phyloP scores from a whole-genome alignment of 2,329 filamentous ascomycete species.

The Aspergillus carbonarius region DNA sequence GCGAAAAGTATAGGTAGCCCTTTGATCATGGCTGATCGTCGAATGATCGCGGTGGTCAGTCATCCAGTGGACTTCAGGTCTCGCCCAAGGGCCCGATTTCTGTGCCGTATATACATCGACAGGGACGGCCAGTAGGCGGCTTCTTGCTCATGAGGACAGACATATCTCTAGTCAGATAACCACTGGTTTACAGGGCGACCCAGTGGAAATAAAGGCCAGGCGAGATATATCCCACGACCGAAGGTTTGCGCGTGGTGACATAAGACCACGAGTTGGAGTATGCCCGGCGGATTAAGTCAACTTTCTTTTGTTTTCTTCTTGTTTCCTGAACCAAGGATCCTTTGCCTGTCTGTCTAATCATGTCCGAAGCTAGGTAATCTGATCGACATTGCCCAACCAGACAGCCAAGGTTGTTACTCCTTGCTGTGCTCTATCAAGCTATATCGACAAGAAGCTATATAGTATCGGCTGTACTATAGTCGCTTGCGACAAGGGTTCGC shows the following conservation, averaged over 20 bases:
- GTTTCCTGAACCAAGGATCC: constrained; percentile 34
- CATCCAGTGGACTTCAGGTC: not conserved
- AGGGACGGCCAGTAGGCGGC: constrained; percentile 5
- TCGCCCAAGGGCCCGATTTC: not conserved
- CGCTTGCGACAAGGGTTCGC: constrained; percentile 38
- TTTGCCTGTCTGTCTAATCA: constrained; percentile 72
- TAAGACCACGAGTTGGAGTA: constrained; percentile 28
- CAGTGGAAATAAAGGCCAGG: constrained; percentile 22
- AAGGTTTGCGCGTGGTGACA: constrained; percentile 24
- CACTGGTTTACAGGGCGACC: constrained; percentile 30
- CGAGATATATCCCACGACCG: constrained; percentile 17
- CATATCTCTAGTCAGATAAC: constrained; percentile 22
- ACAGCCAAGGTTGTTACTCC: constrained; percentile 47
- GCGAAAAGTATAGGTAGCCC: not conserved
- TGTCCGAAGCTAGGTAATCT: constrained; percentile 68
- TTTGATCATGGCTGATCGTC: not conserved
- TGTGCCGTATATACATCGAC: constrained; percentile 18
- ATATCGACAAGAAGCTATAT: constrained; percentile 68
- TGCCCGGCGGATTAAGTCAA: constrained; percentile 40
- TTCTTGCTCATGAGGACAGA: constrained; percentile 5
- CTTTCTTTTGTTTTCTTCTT: constrained; percentile 33
- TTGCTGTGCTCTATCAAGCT: constrained; percentile 67
- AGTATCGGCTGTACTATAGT: constrained; percentile 52
- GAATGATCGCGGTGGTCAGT: not conserved
- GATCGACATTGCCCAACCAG: constrained; percentile 39